phyloP scores from a whole-genome alignment of 306 rosid genomes.

The Luffa aegyptiaca region DNA sequence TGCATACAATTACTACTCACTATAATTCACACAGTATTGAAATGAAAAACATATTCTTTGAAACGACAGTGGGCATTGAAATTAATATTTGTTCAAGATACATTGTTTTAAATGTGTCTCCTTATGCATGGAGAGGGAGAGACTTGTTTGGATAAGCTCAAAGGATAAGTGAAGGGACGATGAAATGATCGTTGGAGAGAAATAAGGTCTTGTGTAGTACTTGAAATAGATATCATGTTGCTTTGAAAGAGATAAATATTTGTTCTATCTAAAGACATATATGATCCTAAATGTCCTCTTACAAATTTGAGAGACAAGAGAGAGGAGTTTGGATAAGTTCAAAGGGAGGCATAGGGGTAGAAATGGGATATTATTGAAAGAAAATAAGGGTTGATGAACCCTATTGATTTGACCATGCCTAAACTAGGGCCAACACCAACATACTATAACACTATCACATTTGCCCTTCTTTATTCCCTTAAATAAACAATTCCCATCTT shows the following conservation, averaged over 20 bases:
- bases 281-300: background rate
- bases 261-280: background rate
- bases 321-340: background rate
- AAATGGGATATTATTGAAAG: background rate
- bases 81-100: background rate
- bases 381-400: background rate
- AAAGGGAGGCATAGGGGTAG: background rate
- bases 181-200: background rate
- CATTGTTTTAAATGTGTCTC: background rate
- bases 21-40: background rate
- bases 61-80: background rate
- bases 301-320: background rate
- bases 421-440: constrained; percentile 1
- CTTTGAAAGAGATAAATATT: background rate
- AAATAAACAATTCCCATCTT: background rate
- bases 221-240: background rate
- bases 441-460: background rate
- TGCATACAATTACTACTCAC: background rate
- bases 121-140: background rate
- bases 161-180: background rate
- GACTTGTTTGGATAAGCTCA: background rate
- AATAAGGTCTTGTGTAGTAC: background rate
- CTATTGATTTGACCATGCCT: constrained; percentile 5
- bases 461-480: background rate
- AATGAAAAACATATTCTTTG: no score